Base-by-base conservation (phyloP, 768 basidiomycete genomes). In the Amanita exitialis region DNA sequence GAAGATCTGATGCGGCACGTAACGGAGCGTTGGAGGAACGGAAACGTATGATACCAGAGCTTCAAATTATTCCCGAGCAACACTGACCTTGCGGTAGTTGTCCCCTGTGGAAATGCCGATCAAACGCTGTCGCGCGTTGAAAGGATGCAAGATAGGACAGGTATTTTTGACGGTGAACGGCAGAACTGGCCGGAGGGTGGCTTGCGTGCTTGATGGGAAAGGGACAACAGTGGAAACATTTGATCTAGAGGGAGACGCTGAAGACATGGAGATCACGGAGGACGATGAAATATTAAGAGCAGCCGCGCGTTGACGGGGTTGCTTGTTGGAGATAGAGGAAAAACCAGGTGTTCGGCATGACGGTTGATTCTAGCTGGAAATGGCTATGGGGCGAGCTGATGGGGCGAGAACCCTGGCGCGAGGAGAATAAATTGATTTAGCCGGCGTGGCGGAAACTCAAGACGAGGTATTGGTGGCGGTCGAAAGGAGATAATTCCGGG, bases 141-240 rank as follows among this genome's bases (percentile, higher is more conserved):
- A 63, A 56, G 73, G 74, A 38, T 77, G 77, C 66, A 71, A 64
- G 59, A 59, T 63, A 57, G 82, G 79, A 53, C 66, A 65, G 23
- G 76, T 80, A 51, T 75, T 72, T 47, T 65, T 90, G 58, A 79
- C 84, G 47, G 72, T 88, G 62, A 91, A 91, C 62, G 88, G 89
- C 56, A 72, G 82, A 62, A 69, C 66, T 7, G 85, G 86, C 50
- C 80, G 88, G 60, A 71, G 85, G 59, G 81, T 90, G 47, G 86
- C 79, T 5, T 87, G 88, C 63, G 76, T 89, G 51, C 64, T 90
- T 62, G 86, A 86, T 63, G 67, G 65, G 52, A 70, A 71, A 49
- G 87, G 86, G 56, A 73, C 69, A 55, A 69, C 66, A 52, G 61
- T 90, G 74, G 85, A 90, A 68, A 73, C 82, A 41, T 69, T 89